Percentiles rank a stretch among this genome's conserved stretches.
phyloP scores from a whole-genome alignment of 371 early-diverging fungal species.

The Syncephalastrum sp. region DNA sequence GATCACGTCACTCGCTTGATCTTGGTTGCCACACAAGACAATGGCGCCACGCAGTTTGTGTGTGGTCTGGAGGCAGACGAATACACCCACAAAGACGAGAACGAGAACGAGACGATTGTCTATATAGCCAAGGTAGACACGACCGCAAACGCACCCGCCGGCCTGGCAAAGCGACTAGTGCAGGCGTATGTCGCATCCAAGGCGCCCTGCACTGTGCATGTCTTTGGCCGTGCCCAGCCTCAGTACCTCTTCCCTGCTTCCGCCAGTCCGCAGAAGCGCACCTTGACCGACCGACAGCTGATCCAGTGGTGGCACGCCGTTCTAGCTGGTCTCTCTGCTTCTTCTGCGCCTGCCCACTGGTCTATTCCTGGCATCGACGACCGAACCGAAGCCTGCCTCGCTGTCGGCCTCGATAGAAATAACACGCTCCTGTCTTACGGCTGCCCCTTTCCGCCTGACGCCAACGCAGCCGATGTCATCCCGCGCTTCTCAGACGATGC shows the following conservation, averaged over 20 bases:
- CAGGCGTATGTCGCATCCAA: constrained; percentile 47
- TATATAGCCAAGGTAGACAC: constrained; percentile 72
- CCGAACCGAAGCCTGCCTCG: constrained; percentile 29
- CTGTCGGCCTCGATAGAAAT: constrained; percentile 26
- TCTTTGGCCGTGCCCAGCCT: constrained; percentile 86
- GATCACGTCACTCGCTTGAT: too few relatives aligned
- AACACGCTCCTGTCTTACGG: constrained; percentile 62
- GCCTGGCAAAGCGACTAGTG: constrained; percentile 35
- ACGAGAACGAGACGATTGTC: constrained; percentile 7
- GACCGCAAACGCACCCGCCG: constrained; percentile 25
- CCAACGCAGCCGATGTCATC: constrained; percentile 50
- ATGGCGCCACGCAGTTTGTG: constrained; percentile 1
- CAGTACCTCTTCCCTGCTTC: constrained; percentile 83
- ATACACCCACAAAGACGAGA: constrained; percentile 15
- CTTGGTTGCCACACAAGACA: too few relatives aligned
- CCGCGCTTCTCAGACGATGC: constrained; percentile 84
- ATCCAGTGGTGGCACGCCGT: constrained; percentile 77
- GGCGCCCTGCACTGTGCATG: constrained; percentile 42
- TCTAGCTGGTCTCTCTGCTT: constrained; percentile 67
- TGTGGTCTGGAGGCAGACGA: constrained; percentile 40
- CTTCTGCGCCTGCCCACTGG: constrained; percentile 33
- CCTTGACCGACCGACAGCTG: constrained; percentile 62
- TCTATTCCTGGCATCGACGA: constrained; percentile 63
- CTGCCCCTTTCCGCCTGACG: constrained; percentile 46
- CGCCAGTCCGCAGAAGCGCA: constrained; percentile 51